Evolutionary conservation across 176 grass and related monocot species (phyloP).

Genomic region (Coix lacrymajobi): DNA sequence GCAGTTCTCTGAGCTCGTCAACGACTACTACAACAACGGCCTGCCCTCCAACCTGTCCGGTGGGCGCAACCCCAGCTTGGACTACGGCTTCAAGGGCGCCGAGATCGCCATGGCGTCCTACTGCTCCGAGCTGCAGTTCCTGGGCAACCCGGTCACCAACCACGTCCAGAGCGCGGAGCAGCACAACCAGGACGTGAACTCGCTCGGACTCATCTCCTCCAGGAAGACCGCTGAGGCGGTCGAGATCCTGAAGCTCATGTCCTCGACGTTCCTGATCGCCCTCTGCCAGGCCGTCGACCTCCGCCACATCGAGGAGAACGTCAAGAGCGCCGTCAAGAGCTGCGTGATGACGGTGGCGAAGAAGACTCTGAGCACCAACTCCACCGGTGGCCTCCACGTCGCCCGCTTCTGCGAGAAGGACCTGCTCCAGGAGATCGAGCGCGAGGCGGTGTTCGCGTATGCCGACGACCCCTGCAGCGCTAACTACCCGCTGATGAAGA

Average conservation of each 20-base stretch:
- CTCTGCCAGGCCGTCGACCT: conserved; percentile 65
- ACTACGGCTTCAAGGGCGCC: conserved; percentile 82
- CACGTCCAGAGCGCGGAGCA: conserved; percentile 89
- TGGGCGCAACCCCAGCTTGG: conserved; percentile 74
- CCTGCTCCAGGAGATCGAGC: conserved; percentile 48
- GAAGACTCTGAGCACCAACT: conserved; percentile 48
- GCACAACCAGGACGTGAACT: conserved; percentile 92
- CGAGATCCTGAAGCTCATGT: conserved; percentile 80
- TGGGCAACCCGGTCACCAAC: conserved; percentile 84
- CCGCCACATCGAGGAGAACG: conserved; percentile 69
- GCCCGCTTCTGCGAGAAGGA: conserved; percentile 62
- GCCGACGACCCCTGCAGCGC: conserved; percentile 69
- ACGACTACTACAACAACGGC: conserved; percentile 88
- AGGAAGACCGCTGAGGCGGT: conserved; percentile 71
- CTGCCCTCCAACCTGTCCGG: conserved; percentile 75
- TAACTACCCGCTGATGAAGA: conserved; percentile 66
- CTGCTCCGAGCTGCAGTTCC: conserved; percentile 83
- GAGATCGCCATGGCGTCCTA: conserved; percentile 87
- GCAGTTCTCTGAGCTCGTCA: conserved; percentile 80
- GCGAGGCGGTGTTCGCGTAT: conserved; percentile 57
- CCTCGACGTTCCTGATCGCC: conserved; percentile 57
- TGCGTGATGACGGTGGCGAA: conserved; percentile 51
- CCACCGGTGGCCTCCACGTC: conserved; percentile 37
- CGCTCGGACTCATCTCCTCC: conserved; percentile 62
- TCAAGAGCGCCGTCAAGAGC: conserved; percentile 49